Conservation (phyloP, 1,139 yeast genomes). For the Geotrichum reessii region DNA sequence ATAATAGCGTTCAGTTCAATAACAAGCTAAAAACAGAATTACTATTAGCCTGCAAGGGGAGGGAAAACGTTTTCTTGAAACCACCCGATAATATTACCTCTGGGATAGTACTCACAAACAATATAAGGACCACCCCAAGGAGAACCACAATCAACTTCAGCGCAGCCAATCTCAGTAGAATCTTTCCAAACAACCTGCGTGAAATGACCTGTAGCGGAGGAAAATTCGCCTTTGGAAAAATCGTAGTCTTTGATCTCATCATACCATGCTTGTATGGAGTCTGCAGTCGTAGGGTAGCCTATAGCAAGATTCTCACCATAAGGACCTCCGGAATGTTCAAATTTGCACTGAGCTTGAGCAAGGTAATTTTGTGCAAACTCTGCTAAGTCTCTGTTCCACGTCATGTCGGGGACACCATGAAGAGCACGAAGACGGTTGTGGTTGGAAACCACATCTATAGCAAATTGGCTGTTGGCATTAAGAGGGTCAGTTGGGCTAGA, state of each 20-base stretch:
- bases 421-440: slow-evolving; percentile 66
- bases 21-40: no score
- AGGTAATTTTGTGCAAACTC: slow-evolving; percentile 59
- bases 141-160: slow-evolving; percentile 39
- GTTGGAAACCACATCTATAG: slow-evolving; percentile 40
- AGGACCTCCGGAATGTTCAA: slow-evolving; percentile 70
- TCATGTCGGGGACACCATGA: slow-evolving; percentile 54
- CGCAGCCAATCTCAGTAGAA: slow-evolving; percentile 71
- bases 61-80: slow-evolving; percentile 46
- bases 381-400: slow-evolving; percentile 63
- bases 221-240: slow-evolving; percentile 42
- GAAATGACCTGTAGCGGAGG: slow-evolving; percentile 60
- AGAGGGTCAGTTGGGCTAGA: slow-evolving; percentile 8
- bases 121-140: slow-evolving; percentile 28
- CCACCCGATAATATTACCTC: slow-evolving; percentile 40
- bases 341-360: slow-evolving; percentile 61
- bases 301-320: slow-evolving; percentile 87
- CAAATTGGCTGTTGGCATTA: slow-evolving; percentile 21
- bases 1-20: no score
- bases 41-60: neutral
- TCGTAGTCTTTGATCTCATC: slow-evolving; percentile 52
- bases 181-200: slow-evolving; percentile 82
- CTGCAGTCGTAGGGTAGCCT: slow-evolving; percentile 52
- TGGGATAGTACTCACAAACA: slow-evolving; percentile 39
- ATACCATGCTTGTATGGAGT: slow-evolving; percentile 82